Evolutionary conservation across 2,329 filamentous ascomycete genomes (phyloP), one percentile per base, ranked within the genome.

Genomic region (Bipolaris oryzae): DNA sequence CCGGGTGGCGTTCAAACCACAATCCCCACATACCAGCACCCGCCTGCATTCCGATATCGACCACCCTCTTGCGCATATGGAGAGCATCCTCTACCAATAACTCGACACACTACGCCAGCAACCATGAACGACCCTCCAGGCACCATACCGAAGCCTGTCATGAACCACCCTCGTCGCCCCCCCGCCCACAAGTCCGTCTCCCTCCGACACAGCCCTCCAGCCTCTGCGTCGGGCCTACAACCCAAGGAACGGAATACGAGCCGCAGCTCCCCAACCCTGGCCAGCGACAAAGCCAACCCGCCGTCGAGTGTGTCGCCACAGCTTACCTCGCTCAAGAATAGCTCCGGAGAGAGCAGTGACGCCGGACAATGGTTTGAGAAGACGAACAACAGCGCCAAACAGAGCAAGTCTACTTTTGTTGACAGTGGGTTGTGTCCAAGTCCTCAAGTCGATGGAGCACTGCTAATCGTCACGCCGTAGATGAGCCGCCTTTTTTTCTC

Each of bases 321-420:
- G 33, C 53, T 69, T 20, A 41, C 58, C 33, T 61, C 66, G 58
- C 60, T 75, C 69, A 77, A 77, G 61, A 63, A 75, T 52, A 81
- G 78, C 57, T 82, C 80, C 1, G 79, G 79, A 15, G 80, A 82
- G 67, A 82, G 80, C 68, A 82, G 80, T 63, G 81, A 82, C 60
- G 80, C 79, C 2, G 80, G 81, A 18, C 77, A 77, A 44, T 84
- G 81, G 81, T 84, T 83, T 49, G 79, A 83, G 44, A 77, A 75
- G 39, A 80, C 77, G 35, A 84, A 84, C 73, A 80, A 81, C 66
- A 76, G 80, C 31, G 77, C 79, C 13, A 66, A 66, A 16, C 76
- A 76, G 47, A 71, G 72, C 53, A 73, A 68, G 51, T 55, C 73
- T 2, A 67, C 74, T 0, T 78, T 79, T 45, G 66, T 72, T 49